A percentile compares a stretch with the other conserved stretches of the same genome.
Conservation (phyloP, 306 rosid species). For the Elaeagnus macrophylla region DNA sequence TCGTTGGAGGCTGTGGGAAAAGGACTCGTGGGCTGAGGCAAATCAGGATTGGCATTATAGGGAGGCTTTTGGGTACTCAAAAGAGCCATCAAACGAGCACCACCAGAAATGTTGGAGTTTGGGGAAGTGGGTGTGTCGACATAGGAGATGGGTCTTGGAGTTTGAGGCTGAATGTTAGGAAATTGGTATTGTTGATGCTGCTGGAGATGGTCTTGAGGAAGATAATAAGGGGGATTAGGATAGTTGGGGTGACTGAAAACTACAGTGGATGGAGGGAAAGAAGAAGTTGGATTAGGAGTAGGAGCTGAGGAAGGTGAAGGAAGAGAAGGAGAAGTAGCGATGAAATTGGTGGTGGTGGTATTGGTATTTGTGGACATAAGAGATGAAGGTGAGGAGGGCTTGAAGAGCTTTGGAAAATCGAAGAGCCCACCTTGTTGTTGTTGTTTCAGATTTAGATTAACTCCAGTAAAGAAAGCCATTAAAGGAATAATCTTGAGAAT, state of each 20-base stretch:
- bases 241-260: constrained; percentile 23
- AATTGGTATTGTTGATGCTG: background rate
- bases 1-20: background rate
- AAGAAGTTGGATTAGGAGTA: constrained; percentile 36
- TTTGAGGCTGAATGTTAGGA: constrained; percentile 3
- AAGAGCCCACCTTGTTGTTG: constrained; percentile 18
- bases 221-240: constrained; percentile 36
- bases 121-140: constrained; percentile 24
- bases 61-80: constrained; percentile 36
- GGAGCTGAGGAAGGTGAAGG: constrained; percentile 32
- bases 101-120: constrained; percentile 25
- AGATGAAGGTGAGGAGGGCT: constrained; percentile 24
- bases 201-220: background rate
- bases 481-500: too few species aligned
- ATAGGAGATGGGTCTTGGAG: constrained; percentile 2
- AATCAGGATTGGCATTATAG: constrained; percentile 5
- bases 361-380: constrained; percentile 19
- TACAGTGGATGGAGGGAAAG: constrained; percentile 64
- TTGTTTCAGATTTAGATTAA: background rate
- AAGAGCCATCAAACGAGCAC: constrained; percentile 50
- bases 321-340: constrained; percentile 11
- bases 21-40: constrained; percentile 8
- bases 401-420: constrained; percentile 48
- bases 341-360: constrained; percentile 31
- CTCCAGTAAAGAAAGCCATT: too few species aligned